Percentiles rank a stretch among this genome's conserved stretches.
Evolutionary conservation across 306 rosid genomes (phyloP).

Genomic region (Vicia villosa): DNA sequence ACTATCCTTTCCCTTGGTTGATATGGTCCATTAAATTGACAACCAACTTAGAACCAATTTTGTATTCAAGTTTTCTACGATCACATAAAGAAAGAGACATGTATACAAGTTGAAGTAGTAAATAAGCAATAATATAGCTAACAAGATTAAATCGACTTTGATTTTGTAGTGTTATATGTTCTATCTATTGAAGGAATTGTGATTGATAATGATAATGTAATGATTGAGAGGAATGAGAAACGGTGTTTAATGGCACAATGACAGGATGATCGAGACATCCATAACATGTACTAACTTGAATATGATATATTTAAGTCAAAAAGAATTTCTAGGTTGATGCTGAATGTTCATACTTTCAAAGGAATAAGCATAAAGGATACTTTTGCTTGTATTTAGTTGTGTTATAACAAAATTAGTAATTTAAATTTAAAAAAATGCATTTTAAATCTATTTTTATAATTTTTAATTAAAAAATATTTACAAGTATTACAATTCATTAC

Average conservation of each 20-base stretch:
- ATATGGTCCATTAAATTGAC: slow-evolving; percentile 32
- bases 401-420: background rate
- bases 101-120: slow-evolving; percentile 14
- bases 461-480: no score
- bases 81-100: slow-evolving; percentile 16
- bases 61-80: slow-evolving; percentile 20
- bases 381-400: background rate
- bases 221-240: slow-evolving; percentile 41
- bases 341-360: slow-evolving; percentile 30
- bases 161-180: slow-evolving; percentile 27
- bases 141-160: slow-evolving; percentile 22
- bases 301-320: slow-evolving; percentile 40
- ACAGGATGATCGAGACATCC: slow-evolving; percentile 40
- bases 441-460: background rate
- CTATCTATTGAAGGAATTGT: slow-evolving; percentile 30
- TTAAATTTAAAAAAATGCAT: background rate
- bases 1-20: background rate
- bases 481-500: no score
- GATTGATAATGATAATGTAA: slow-evolving; percentile 38
- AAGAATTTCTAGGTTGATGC: slow-evolving; percentile 10
- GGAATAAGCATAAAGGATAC: slow-evolving; percentile 6
- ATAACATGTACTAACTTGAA: background rate
- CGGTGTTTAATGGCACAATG: slow-evolving; percentile 15
- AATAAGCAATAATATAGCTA: background rate
- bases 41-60: slow-evolving; percentile 30